Conservation (phyloP, 2,329 filamentous ascomycete species). For the Ophiostoma piceae region DNA sequence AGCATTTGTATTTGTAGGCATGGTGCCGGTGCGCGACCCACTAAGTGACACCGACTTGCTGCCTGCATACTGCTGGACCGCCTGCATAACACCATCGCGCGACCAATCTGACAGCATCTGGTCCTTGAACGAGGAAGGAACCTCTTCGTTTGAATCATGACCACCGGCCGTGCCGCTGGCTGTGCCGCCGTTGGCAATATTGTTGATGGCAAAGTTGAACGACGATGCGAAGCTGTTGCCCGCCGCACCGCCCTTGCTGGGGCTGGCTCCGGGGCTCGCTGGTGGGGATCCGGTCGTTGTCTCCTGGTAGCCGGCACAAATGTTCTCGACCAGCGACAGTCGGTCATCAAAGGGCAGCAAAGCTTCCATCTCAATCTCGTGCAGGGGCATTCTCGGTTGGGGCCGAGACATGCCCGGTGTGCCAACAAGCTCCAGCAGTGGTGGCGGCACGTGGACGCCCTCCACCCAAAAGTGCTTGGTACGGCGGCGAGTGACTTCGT, state of each 20-base stretch:
- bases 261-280: slow-evolving; percentile 64
- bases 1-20: slow-evolving; percentile 38
- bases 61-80: slow-evolving; percentile 54
- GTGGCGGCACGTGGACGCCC: slow-evolving; percentile 64
- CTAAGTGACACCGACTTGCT: slow-evolving; percentile 69
- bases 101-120: slow-evolving; percentile 77
- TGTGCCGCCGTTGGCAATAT: not conserved
- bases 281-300: slow-evolving; percentile 53
- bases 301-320: slow-evolving; percentile 65
- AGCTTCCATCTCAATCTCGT: slow-evolving; percentile 56
- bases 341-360: slow-evolving; percentile 72
- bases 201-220: slow-evolving; percentile 18
- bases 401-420: slow-evolving; percentile 44
- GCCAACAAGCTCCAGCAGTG: slow-evolving; percentile 57
- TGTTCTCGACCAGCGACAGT: slow-evolving; percentile 64
- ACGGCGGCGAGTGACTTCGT: slow-evolving; percentile 69
- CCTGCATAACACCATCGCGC: slow-evolving; percentile 64
- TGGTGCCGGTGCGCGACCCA: slow-evolving; percentile 65
- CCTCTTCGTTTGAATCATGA: slow-evolving; percentile 43
- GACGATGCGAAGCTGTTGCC: not conserved
- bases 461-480: slow-evolving; percentile 75
- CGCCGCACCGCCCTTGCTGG: slow-evolving; percentile 47
- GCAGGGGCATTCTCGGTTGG: slow-evolving; percentile 44
- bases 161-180: slow-evolving; percentile 22
- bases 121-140: slow-evolving; percentile 64